Conservation (phyloP, 805 yeast genomes). For the Kluyveromyces wickerhamii region DNA sequence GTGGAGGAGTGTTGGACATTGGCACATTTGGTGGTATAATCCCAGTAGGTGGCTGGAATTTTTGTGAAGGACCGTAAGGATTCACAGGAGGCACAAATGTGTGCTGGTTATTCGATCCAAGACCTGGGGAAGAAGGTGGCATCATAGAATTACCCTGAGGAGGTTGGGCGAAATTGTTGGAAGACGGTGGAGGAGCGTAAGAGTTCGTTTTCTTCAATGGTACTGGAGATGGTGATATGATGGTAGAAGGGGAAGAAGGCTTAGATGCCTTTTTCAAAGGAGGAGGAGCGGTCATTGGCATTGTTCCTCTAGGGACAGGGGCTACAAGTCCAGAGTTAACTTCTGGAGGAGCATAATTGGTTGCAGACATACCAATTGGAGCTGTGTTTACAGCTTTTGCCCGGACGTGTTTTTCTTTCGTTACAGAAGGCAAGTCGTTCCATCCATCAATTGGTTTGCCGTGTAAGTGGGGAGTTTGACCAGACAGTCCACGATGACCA, state of each 20-base stretch:
- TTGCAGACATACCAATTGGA: slow-evolving; percentile 15
- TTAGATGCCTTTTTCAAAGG: slow-evolving; percentile 14
- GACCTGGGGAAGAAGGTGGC: slow-evolving; percentile 29
- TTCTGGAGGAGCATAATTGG: slow-evolving; percentile 8
- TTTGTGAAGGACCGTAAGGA: slow-evolving; percentile 34
- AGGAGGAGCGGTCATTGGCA: slow-evolving; percentile 19
- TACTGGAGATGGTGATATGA: slow-evolving; percentile 18
- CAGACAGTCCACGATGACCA: slow-evolving; percentile 25
- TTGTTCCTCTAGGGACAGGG: slow-evolving; percentile 23
- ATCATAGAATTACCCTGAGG: slow-evolving; percentile 20
- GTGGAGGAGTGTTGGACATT: slow-evolving; percentile 13
- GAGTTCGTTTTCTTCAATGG: slow-evolving; percentile 9
- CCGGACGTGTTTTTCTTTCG: slow-evolving; percentile 26
- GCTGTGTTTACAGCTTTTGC: slow-evolving; percentile 34
- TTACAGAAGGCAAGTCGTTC: slow-evolving; percentile 30
- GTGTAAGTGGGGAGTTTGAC: slow-evolving; percentile 30
- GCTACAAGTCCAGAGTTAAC: slow-evolving; percentile 10
- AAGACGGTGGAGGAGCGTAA: slow-evolving; percentile 9
- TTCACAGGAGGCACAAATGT: slow-evolving; percentile 28
- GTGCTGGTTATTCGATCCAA: slow-evolving; percentile 15
- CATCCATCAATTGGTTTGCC: slow-evolving; percentile 32
- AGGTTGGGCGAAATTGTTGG: background rate
- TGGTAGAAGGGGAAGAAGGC: slow-evolving; percentile 13
- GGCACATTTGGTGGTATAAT: slow-evolving; percentile 11
- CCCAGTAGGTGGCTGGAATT: slow-evolving; percentile 7